phyloP scores from a whole-genome alignment of 2,329 filamentous ascomycete genomes.

The Cordyceps tenuipes region DNA sequence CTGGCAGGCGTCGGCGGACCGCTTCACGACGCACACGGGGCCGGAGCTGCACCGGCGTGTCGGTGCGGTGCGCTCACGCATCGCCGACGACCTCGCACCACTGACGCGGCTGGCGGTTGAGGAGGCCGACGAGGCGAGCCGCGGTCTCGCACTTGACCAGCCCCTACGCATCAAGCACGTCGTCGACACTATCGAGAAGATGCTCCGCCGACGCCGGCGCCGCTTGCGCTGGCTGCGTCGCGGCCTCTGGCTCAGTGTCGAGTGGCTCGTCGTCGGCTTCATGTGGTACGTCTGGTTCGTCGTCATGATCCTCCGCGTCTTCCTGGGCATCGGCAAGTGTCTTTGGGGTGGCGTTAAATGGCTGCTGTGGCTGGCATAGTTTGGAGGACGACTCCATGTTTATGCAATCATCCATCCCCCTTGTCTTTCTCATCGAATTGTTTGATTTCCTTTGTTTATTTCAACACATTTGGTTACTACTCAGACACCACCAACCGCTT shows the following conservation, averaged over 20 bases:
- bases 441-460: not conserved
- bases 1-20: conserved; percentile 53
- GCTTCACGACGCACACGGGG: conserved; percentile 49
- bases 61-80: conserved; percentile 36
- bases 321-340: conserved; percentile 55
- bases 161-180: conserved; percentile 74
- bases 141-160: conserved; percentile 67
- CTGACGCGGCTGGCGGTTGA: conserved; percentile 63
- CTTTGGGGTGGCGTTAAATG: conserved; percentile 57
- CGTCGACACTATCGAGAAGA: conserved; percentile 68
- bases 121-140: conserved; percentile 69
- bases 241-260: conserved; percentile 71
- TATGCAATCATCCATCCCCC: too few species aligned
- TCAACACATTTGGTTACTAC: not conserved
- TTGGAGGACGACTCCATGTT: not conserved
- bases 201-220: conserved; percentile 59
- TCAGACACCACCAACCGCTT: not conserved
- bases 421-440: not conserved
- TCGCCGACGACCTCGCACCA: conserved; percentile 46
- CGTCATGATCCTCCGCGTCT: conserved; percentile 64
- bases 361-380: conserved; percentile 63
- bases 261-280: conserved; percentile 79
- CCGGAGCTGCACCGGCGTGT: conserved; percentile 43
- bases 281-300: conserved; percentile 95
- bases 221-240: conserved; percentile 66